phyloP scores from a whole-genome alignment of 2,329 filamentous ascomycete species.

The Alternaria novae-zelandiae region DNA sequence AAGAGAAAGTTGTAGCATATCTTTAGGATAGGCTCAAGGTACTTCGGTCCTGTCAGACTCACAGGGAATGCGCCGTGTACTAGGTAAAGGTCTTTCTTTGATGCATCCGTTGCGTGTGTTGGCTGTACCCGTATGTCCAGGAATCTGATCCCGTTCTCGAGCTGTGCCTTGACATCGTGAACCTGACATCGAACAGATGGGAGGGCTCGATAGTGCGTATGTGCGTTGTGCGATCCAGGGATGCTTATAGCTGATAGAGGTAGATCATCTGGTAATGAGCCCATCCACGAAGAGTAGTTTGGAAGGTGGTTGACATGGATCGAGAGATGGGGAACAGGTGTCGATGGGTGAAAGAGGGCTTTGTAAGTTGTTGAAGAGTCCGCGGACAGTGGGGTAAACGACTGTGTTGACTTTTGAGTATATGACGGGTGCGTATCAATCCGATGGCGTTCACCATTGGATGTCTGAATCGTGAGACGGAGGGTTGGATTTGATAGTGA shows the following conservation, averaged over 20 bases:
- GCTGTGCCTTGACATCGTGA: slow-evolving; percentile 75
- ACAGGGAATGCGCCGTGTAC: slow-evolving; percentile 93
- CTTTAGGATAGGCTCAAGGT: slow-evolving; percentile 75
- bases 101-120: slow-evolving; percentile 61
- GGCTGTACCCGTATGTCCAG: slow-evolving; percentile 87
- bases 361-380: slow-evolving; percentile 50
- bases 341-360: slow-evolving; percentile 54
- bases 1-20: slow-evolving; percentile 78
- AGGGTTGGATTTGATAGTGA: slow-evolving; percentile 63
- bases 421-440: slow-evolving; percentile 70
- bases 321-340: slow-evolving; percentile 47
- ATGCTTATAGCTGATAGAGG: slow-evolving; percentile 84
- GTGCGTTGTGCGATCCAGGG: slow-evolving; percentile 94
- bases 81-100: slow-evolving; percentile 73
- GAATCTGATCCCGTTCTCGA: slow-evolving; percentile 90
- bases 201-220: slow-evolving; percentile 81
- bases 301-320: slow-evolving; percentile 32
- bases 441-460: slow-evolving; percentile 68
- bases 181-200: slow-evolving; percentile 94
- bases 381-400: slow-evolving; percentile 48
- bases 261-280: slow-evolving; percentile 70
- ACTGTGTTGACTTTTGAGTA: slow-evolving; percentile 47
- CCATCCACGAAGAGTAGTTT: slow-evolving; percentile 84
- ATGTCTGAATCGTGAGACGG: slow-evolving; percentile 74
- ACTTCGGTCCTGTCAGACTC: slow-evolving; percentile 79